phyloP scores from a whole-genome alignment of 495 filamentous ascomycete genomes.

The Podospora australis region DNA sequence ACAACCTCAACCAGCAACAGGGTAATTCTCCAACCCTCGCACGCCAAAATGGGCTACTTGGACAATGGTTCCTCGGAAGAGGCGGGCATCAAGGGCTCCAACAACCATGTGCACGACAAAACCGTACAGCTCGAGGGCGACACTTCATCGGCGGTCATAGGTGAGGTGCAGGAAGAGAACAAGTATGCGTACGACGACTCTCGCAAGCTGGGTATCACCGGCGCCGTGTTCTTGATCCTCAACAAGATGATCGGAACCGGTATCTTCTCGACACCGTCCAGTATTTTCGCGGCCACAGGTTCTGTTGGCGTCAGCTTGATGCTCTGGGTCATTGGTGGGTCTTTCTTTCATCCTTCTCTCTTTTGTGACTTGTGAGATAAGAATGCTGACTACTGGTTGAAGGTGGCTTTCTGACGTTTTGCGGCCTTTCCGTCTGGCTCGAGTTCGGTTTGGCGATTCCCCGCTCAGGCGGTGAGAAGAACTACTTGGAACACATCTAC shows the following conservation, averaged over 20 bases:
- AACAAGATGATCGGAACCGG: constrained; percentile 55
- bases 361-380: not conserved
- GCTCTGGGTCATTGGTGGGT: constrained; percentile 30
- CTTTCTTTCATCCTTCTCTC: not conserved
- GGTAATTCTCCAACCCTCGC: not conserved
- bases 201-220: constrained; percentile 44
- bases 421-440: constrained; percentile 21
- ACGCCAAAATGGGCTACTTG: constrained; percentile 18
- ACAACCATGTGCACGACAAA: constrained; percentile 10
- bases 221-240: constrained; percentile 47
- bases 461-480: constrained; percentile 48
- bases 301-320: constrained; percentile 38
- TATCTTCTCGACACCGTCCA: constrained; percentile 47
- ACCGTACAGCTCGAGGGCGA: constrained; percentile 1
- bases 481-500: constrained; percentile 60
- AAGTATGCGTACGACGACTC: constrained; percentile 43
- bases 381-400: not conserved
- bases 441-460: constrained; percentile 49
- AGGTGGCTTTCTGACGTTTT: constrained; percentile 32
- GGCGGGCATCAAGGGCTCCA: constrained; percentile 1
- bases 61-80: constrained; percentile 12
- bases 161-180: constrained; percentile 26
- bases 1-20: not conserved
- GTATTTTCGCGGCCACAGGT: constrained; percentile 41
- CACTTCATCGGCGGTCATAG: constrained; percentile 5